Evolutionary conservation across 139 green algal genomes (phyloP).

Genomic region (Helicosporidium sp.): DNA sequence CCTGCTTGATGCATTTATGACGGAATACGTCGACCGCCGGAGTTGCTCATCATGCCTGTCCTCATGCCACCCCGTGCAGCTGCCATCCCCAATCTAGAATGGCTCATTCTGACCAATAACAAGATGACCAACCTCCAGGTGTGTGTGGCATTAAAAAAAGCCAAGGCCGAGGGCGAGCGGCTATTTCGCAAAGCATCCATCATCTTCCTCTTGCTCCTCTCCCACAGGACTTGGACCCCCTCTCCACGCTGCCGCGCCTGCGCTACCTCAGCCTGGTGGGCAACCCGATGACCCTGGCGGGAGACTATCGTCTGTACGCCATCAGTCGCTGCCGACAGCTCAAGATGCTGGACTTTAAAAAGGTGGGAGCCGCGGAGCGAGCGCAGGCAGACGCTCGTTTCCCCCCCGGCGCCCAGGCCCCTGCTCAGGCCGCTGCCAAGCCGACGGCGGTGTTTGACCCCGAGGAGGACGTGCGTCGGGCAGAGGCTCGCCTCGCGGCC

Average conservation of each 20-base stretch:
- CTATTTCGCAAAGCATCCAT: neutral
- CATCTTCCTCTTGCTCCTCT: neutral
- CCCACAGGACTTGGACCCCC: slow-evolving; percentile 66
- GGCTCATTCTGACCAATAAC: slow-evolving; percentile 85
- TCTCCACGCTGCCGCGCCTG: slow-evolving; percentile 47
- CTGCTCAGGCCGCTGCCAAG: slow-evolving; percentile 13
- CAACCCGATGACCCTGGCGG: slow-evolving; percentile 54
- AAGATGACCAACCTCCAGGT: slow-evolving; percentile 62
- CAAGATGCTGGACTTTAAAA: slow-evolving; percentile 84
- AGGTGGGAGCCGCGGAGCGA: slow-evolving; percentile 78
- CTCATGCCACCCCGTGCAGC: slow-evolving; percentile 24
- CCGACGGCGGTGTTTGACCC: slow-evolving; percentile 46
- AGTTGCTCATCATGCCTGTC: neutral
- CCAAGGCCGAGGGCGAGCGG: neutral
- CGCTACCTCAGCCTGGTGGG: slow-evolving; percentile 63
- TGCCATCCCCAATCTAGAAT: slow-evolving; percentile 56
- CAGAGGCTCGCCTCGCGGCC: slow-evolving; percentile 6
- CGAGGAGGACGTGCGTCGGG: slow-evolving; percentile 35
- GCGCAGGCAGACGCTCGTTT: slow-evolving; percentile 37
- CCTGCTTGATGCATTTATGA: neutral
- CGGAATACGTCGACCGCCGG: neutral
- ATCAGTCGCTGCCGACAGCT: slow-evolving; percentile 53
- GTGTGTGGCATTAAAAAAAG: slow-evolving; percentile 1
- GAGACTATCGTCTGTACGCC: slow-evolving; percentile 39
- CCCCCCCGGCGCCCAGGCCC: slow-evolving; percentile 19